These are phyloP conservation scores for Sporothrix sp. DNA, from an alignment of 2,329 filamentous ascomycete species.

Conservation along the genomic window DNA sequence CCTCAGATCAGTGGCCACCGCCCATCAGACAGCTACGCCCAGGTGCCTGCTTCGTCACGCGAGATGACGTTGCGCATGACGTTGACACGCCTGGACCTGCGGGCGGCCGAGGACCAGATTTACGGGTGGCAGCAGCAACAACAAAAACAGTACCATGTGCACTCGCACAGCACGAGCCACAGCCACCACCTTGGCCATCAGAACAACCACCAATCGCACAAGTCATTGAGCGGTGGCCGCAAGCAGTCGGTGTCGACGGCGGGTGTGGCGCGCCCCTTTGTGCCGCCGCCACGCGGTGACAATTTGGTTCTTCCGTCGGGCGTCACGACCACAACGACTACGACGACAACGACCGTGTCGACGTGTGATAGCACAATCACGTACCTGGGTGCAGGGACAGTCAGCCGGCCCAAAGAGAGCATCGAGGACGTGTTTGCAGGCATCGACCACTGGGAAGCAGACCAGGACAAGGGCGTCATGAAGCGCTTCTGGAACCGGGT, in stretches of 20 bases:
- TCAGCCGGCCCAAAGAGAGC: slow-evolving; percentile 36
- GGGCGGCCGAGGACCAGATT: slow-evolving; percentile 61
- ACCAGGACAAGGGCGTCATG: slow-evolving; percentile 44
- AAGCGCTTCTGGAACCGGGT: slow-evolving; percentile 58
- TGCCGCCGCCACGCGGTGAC: not conserved
- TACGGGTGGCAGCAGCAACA: slow-evolving; percentile 55
- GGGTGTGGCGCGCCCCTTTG: no score
- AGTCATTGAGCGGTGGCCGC: no score
- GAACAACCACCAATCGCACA: not conserved
- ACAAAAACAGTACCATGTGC: slow-evolving; percentile 25
- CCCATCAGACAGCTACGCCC: slow-evolving; percentile 34
- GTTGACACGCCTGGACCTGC: slow-evolving; percentile 77
- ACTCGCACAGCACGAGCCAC: slow-evolving; percentile 11
- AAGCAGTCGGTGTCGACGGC: no score
- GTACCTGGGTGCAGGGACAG: slow-evolving; percentile 23
- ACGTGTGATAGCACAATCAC: slow-evolving; percentile 19
- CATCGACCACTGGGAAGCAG: slow-evolving; percentile 41
- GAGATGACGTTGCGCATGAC: slow-evolving; percentile 98
- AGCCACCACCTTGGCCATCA: slow-evolving; percentile 12
- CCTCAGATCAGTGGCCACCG: slow-evolving; percentile 20
- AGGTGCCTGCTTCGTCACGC: slow-evolving; percentile 49
- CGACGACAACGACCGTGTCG: not conserved
- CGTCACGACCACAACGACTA: not conserved
- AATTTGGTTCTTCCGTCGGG: not conserved
- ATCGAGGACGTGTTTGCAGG: slow-evolving; percentile 45